A percentile compares a stretch with the other conserved stretches of the same genome.
phyloP scores from a whole-genome alignment of 257 asterid species.

The Scutellaria baicalensis region DNA sequence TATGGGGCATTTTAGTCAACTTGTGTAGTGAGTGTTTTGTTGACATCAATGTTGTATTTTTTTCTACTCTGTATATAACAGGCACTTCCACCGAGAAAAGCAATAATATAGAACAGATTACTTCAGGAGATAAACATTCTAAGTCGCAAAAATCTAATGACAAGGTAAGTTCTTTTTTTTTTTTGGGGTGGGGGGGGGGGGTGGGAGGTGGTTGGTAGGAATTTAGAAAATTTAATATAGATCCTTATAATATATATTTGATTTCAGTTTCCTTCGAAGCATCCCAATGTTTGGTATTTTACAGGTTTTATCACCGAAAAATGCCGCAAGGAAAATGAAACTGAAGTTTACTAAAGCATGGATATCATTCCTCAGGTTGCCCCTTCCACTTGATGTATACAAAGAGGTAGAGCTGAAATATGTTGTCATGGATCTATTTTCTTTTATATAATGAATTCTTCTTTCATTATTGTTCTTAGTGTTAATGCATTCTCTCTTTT shows the following conservation, averaged over 20 bases:
- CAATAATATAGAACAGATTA: constrained; percentile 24
- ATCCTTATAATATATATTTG: not conserved
- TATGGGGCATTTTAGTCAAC: not conserved
- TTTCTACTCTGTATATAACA: constrained; percentile 13
- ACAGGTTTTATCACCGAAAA: constrained; percentile 52
- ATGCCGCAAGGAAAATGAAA: constrained; percentile 68
- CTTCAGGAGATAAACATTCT: constrained; percentile 16
- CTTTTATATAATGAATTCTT: not conserved
- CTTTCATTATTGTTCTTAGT: not conserved
- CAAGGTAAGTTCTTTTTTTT: constrained; percentile 25
- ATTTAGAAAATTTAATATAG: not conserved
- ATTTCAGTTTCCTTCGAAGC: constrained; percentile 5
- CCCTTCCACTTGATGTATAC: constrained; percentile 85
- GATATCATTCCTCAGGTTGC: constrained; percentile 78
- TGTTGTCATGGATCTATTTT: not conserved
- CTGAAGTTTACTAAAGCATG: constrained; percentile 81
- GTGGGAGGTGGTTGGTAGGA: too few species aligned
- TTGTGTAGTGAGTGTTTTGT: not conserved
- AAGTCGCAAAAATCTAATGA: constrained; percentile 22
- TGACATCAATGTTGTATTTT: constrained; percentile 5
- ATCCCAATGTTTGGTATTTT: constrained; percentile 4
- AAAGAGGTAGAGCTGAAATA: constrained; percentile 57
- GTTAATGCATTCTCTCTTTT: not conserved
- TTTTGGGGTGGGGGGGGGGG: too few species aligned
- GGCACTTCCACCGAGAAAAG: constrained; percentile 45